phyloP scores from a whole-genome alignment of 1,284 basidiomycete genomes.

The Cystobasidiaceae sp. region DNA sequence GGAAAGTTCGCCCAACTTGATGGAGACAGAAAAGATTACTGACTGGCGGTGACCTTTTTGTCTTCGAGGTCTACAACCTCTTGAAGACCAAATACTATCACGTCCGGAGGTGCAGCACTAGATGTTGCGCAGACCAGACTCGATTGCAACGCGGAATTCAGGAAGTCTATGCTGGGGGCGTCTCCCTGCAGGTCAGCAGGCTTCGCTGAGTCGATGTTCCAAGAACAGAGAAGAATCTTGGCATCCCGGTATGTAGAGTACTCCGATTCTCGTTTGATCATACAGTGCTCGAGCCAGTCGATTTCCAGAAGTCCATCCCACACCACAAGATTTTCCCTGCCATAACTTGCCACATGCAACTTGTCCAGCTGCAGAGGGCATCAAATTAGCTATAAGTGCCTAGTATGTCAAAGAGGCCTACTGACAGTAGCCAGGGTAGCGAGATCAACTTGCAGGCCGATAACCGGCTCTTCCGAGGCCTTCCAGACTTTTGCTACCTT shows the following conservation, averaged over 20 bases:
- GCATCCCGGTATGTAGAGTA: constrained; percentile 76
- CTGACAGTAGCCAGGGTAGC: constrained; percentile 36
- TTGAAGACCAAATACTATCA: constrained; percentile 90
- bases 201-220: constrained; percentile 86
- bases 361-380: constrained; percentile 45
- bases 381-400: constrained; percentile 4
- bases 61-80: constrained; percentile 92
- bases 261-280: constrained; percentile 65
- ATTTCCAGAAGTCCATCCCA: constrained; percentile 86
- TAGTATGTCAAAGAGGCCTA: too few species aligned
- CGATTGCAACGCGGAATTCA: constrained; percentile 62
- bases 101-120: constrained; percentile 59
- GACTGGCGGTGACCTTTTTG: constrained; percentile 78
- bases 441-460: constrained; percentile 65
- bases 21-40: constrained; percentile 37
- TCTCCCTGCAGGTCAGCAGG: constrained; percentile 63
- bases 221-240: constrained; percentile 76
- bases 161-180: constrained; percentile 61
- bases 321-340: constrained; percentile 69
- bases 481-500: constrained; percentile 81
- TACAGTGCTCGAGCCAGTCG: constrained; percentile 78
- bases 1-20: not conserved
- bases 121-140: not conserved
- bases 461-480: constrained; percentile 77
- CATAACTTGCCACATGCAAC: constrained; percentile 69